Evolutionary conservation across 1,139 yeast genomes (phyloP), one percentile per base, ranked within the genome.

Genomic region (Diutina rugosa): DNA sequence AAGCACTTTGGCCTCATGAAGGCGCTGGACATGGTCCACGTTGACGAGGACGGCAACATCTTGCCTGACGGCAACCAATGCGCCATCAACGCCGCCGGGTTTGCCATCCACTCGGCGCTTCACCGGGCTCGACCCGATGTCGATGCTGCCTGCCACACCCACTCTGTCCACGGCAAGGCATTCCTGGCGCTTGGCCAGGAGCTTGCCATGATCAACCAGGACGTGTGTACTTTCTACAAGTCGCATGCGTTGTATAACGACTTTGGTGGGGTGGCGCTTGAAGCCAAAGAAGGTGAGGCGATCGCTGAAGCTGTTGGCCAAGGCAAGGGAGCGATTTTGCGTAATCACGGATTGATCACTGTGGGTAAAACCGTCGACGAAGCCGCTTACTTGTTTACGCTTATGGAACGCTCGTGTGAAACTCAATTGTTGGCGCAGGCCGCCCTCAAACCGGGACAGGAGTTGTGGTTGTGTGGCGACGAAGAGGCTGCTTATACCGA

Each of bases 191-290:
- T 87, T 64, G 93, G 90, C 29, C 78, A 76, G 62, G 83, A 83
- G 18, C 73, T 87, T 62, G 90, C 85, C 58, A 87, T 87, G 95
- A 69, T 87, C 61, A 86, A 85, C 71, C 95, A 87, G 70, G 95
- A 87, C 64, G 86, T 76, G 3, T 85, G 91, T 67, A 72, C 77
- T 5, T 81, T 87, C 62, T 84, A 84, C 75, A 80, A 83, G 52
- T 72, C 76, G 55, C 93, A 87, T 61, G 68, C 82, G 1, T 90
- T 87, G 2, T 86, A 84, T 67, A 62, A 69, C 41, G 81, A 82
- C 66, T 87, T 86, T 67, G 95, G 95, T 26, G 95, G 95, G 29
- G 87, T 87, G 56, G 95, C 90, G 0, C 68, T 88, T 41, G 90
- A 86, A 59, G 78, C 74, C n/a, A 80, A 78, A 56, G 96, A 88